phyloP scores from a whole-genome alignment of 306 rosid species.

The Aeschynomene evenia region DNA sequence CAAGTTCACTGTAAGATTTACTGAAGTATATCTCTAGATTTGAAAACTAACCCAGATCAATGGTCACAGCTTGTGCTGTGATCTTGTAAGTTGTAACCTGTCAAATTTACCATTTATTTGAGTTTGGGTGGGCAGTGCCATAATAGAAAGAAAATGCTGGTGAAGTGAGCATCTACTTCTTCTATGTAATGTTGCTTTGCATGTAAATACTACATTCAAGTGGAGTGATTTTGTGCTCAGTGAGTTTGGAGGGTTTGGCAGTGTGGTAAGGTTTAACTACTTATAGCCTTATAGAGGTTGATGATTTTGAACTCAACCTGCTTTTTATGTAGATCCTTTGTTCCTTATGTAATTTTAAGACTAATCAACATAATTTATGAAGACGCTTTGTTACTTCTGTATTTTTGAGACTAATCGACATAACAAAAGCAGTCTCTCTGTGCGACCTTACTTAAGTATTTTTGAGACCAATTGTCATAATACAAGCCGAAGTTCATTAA shows the following conservation, averaged over 20 bases:
- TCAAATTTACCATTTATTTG: neutral
- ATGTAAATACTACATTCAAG: neutral
- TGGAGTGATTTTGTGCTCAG: neutral
- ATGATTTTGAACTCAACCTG: neutral
- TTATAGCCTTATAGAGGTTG: neutral
- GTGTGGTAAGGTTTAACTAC: conserved; percentile 3
- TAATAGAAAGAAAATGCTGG: neutral
- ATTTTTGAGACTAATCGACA: neutral
- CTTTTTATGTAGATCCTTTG: neutral
- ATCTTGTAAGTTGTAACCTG: conserved; percentile 10
- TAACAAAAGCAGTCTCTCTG: neutral
- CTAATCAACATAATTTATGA: neutral
- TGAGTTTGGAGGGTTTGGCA: conserved; percentile 9
- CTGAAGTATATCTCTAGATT: neutral
- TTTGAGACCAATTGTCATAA: neutral
- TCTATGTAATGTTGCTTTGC: conserved; percentile 4
- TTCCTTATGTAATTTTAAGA: neutral
- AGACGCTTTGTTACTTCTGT: too few species aligned
- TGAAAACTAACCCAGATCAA: neutral
- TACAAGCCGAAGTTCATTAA: neutral
- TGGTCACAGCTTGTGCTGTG: neutral
- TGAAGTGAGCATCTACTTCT: neutral
- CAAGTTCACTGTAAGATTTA: neutral
- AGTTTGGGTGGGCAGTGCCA: neutral
- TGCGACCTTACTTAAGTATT: too few species aligned